Percentiles rank a stretch among this genome's conserved stretches.
phyloP scores from a whole-genome alignment of 106 monocot genomes.

The Platanthera zijinensis region DNA sequence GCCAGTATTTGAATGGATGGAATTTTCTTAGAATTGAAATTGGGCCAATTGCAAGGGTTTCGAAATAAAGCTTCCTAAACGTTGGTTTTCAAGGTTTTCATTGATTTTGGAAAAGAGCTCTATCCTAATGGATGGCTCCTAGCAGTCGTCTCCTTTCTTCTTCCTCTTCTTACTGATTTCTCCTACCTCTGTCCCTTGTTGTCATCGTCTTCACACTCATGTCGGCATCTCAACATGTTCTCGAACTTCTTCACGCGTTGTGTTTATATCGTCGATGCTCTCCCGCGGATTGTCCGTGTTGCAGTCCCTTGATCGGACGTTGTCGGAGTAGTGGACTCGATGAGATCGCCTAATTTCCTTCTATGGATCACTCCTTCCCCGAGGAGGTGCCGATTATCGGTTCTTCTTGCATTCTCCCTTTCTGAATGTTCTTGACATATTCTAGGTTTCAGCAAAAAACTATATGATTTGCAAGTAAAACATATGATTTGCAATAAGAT shows the following conservation, averaged over 20 bases:
- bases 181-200: not conserved
- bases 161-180: not conserved
- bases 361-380: slow-evolving; percentile 3
- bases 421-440: not conserved
- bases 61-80: too few relatives aligned
- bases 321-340: not conserved
- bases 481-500: too few relatives aligned
- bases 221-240: not conserved
- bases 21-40: too few relatives aligned
- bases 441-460: not conserved
- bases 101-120: too few relatives aligned
- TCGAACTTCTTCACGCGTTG: not conserved
- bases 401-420: not conserved
- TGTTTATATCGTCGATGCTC: not conserved
- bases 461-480: too few relatives aligned
- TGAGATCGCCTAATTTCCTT: not conserved
- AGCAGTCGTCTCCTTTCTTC: too few relatives aligned
- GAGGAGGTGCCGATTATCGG: not conserved
- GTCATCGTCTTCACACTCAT: not conserved
- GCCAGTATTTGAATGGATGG: too few relatives aligned
- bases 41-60: too few relatives aligned
- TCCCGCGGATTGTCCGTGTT: not conserved
- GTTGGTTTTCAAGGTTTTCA: too few relatives aligned
- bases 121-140: too few relatives aligned
- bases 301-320: not conserved